These are phyloP conservation scores for Pichia paraexigua DNA, from an alignment of 805 yeast genomes.

Conservation along the genomic window DNA sequence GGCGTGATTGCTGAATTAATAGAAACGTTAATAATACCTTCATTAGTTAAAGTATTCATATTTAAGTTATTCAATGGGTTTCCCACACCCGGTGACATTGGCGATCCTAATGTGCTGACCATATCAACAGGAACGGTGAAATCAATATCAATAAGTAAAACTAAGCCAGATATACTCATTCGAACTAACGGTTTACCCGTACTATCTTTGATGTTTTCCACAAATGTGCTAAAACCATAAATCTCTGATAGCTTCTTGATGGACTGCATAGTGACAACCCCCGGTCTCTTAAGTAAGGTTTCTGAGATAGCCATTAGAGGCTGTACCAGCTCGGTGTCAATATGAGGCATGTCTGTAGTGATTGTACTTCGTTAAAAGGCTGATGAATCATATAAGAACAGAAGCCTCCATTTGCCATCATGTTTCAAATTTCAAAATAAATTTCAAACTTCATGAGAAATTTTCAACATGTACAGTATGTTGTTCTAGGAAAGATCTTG, in stretches of 20 bases:
- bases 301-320: conserved; percentile 29
- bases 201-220: conserved; percentile 3
- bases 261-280: conserved; percentile 26
- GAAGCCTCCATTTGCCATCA: background rate
- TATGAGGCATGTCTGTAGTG: conserved; percentile 18
- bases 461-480: conserved; percentile 27
- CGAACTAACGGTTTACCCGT: conserved; percentile 11
- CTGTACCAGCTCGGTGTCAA: conserved; percentile 27
- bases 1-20: conserved; percentile 26
- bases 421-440: conserved; percentile 13
- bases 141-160: conserved; percentile 31
- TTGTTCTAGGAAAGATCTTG: too few relatives aligned
- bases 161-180: conserved; percentile 28
- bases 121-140: conserved; percentile 15
- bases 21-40: conserved; percentile 18
- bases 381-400: background rate
- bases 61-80: background rate
- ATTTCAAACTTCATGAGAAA: conserved; percentile 28
- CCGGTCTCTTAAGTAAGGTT: conserved; percentile 29
- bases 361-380: background rate
- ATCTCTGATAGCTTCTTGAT: conserved; percentile 28
- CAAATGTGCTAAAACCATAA: conserved; percentile 29
- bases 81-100: conserved; percentile 7
- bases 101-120: background rate
- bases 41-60: background rate